These are phyloP conservation scores for Exophiala viscosa DNA, from an alignment of 2,329 filamentous ascomycete species.

Conservation along the genomic window DNA sequence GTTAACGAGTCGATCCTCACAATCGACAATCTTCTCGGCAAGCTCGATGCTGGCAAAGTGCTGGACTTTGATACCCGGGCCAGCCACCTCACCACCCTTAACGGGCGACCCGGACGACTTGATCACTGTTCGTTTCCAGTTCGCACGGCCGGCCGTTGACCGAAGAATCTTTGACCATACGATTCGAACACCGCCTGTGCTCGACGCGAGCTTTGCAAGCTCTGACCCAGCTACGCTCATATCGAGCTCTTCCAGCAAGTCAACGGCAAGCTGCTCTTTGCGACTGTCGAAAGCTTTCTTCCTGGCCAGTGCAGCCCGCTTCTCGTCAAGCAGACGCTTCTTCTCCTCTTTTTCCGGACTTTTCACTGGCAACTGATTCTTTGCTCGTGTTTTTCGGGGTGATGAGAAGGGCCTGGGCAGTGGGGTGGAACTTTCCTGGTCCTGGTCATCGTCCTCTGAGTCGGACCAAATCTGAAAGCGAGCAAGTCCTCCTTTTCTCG, in stretches of 20 bases:
- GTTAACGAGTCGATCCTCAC: slow-evolving; percentile 73
- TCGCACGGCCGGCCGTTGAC: slow-evolving; percentile 63
- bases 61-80: slow-evolving; percentile 32
- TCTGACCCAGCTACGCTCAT: slow-evolving; percentile 47
- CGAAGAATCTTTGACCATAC: slow-evolving; percentile 62
- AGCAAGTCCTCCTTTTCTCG: slow-evolving; percentile 20
- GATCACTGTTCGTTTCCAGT: slow-evolving; percentile 63
- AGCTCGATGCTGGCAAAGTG: slow-evolving; percentile 80
- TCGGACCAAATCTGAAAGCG: slow-evolving; percentile 37
- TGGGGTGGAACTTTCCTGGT: slow-evolving; percentile 28
- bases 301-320: slow-evolving; percentile 34
- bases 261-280: slow-evolving; percentile 52
- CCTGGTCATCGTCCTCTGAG: slow-evolving; percentile 32
- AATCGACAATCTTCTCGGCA: slow-evolving; percentile 80
- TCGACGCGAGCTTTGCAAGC: slow-evolving; percentile 46
- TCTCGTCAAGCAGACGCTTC: slow-evolving; percentile 31
- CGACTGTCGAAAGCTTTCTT: slow-evolving; percentile 52
- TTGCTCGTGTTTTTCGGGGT: slow-evolving; percentile 29
- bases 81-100: slow-evolving; percentile 18
- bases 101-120: slow-evolving; percentile 30
- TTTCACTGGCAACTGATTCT: slow-evolving; percentile 27
- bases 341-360: slow-evolving; percentile 27
- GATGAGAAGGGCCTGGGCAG: slow-evolving; percentile 25
- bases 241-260: slow-evolving; percentile 57
- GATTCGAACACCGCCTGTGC: slow-evolving; percentile 57